A percentile compares a stretch with the other conserved stretches of the same genome.
phyloP scores from a whole-genome alignment of 495 filamentous ascomycete genomes.

The Xylaria nigripes region DNA sequence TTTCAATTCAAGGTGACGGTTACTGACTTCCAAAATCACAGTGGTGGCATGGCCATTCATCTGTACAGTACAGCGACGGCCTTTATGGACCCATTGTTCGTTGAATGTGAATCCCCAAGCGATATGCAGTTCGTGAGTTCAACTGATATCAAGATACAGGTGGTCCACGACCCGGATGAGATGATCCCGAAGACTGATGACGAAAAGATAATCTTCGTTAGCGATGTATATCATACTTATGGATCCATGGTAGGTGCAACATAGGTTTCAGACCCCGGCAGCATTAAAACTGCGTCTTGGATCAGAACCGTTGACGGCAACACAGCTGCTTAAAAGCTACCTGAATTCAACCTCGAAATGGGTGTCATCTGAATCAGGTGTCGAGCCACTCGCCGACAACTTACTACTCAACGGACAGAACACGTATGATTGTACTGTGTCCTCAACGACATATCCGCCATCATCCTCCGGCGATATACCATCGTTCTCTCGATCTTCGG shows the following conservation, averaged over 20 bases:
- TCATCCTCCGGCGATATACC: background rate
- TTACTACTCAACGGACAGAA: conserved; percentile 32
- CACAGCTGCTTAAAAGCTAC: conserved; percentile 22
- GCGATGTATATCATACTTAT: conserved; percentile 25
- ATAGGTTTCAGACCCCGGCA: background rate
- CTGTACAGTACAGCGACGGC: conserved; percentile 22
- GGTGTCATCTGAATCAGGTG: conserved; percentile 23
- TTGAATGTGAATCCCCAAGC: background rate
- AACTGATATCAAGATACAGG: conserved; percentile 3
- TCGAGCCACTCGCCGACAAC: conserved; percentile 26
- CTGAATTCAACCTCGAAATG: conserved; percentile 24
- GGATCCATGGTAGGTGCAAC: conserved; percentile 16
- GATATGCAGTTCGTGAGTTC: background rate
- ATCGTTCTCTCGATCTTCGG: background rate
- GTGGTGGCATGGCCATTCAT: conserved; percentile 25
- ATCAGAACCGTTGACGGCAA: background rate
- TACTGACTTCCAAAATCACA: background rate
- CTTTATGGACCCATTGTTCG: conserved; percentile 23
- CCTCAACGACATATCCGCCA: conserved; percentile 18
- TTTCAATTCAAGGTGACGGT: too few species aligned
- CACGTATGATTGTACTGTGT: conserved; percentile 27
- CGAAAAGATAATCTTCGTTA: conserved; percentile 23
- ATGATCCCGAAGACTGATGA: conserved; percentile 19
- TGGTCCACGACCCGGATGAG: conserved; percentile 23
- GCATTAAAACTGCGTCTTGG: background rate